phyloP scores from a whole-genome alignment of 192 early-diverging fungal species.

The Rhizophlyctis rosea region DNA sequence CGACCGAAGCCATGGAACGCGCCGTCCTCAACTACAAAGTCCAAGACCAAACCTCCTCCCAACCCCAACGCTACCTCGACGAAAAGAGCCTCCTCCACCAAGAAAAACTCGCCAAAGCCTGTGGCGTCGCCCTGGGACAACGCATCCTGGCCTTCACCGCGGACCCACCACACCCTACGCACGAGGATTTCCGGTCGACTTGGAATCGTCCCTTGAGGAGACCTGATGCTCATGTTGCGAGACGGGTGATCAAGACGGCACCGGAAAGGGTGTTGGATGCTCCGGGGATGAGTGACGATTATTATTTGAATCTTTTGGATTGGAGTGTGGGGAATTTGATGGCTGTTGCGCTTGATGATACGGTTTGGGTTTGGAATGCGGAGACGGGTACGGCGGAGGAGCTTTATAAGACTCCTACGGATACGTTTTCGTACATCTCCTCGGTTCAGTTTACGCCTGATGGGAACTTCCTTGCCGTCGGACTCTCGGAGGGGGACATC shows the following conservation, averaged over 20 bases:
- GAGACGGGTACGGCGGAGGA: constrained; percentile 45
- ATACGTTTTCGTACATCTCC: constrained; percentile 33
- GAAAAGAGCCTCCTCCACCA: constrained; percentile 62
- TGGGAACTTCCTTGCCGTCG: constrained; percentile 57
- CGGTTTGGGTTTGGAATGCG: constrained; percentile 55
- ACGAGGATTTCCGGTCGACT: constrained; percentile 47
- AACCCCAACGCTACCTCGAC: constrained; percentile 36
- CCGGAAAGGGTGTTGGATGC: constrained; percentile 89
- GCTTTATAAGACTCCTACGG: constrained; percentile 32
- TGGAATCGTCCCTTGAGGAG: constrained; percentile 52
- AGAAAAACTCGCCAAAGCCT: constrained; percentile 75
- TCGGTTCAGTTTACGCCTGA: constrained; percentile 45
- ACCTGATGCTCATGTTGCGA: constrained; percentile 17
- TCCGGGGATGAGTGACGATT: constrained; percentile 65
- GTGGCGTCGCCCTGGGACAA: constrained; percentile 72
- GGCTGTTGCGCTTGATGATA: constrained; percentile 50
- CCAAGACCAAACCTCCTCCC: constrained; percentile 65
- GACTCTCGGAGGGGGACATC: constrained; percentile 72
- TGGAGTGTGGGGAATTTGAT: constrained; percentile 48
- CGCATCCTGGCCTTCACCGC: constrained; percentile 79
- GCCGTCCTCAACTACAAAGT: constrained; percentile 71
- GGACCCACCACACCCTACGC: constrained; percentile 62
- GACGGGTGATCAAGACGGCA: constrained; percentile 69
- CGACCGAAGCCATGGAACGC: constrained; percentile 65
- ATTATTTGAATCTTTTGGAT: constrained; percentile 50